Base-by-base conservation (phyloP, 2,329 filamentous ascomycete species). In the Aspergillus hortae region DNA sequence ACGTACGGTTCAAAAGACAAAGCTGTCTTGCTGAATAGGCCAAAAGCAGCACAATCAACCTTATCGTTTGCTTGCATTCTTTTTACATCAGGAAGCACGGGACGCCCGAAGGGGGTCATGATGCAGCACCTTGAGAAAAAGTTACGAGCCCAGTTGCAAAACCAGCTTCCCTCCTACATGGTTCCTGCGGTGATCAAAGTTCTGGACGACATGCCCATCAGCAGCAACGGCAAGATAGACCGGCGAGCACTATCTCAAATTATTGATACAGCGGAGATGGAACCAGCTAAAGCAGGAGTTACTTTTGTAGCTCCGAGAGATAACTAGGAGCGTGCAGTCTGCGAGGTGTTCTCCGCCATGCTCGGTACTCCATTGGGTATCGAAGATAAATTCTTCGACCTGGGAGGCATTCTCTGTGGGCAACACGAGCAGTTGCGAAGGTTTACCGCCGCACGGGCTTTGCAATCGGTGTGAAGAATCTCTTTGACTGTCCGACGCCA, bases 401-500 rank as follows among this genome's bases (percentile, higher is more conserved):
- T 48, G 6, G 50, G 50, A 45, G 50, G 3, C 50, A 52, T 40
- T 52, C 50, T 2, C 17, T 52, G 27, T 44, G 48, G 50, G 50
- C 44, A 1, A 52, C 50, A 5, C 44, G 50, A 35, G 44, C 45
- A 21, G n/a, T 52, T 6, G 46, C 25, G 14, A 19, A 23, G 17
- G 48, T 52, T 27, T 11, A 21, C 9, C 14, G 27, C 14, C 50
- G 50, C n/a, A 11, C 44, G 21, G 23, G 19, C n/a, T 51, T 33
- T 42, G n/a, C 33, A 6, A 17, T 50, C 9, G 35, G 41, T 1
- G 40, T 51, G 23, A n/a, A 43, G 11, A 43, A 51, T 23, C 14
- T 51, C 3, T 30, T 51, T 14, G 43, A 46, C 9, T 32, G 12
- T 4, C 49, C 49, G 19, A 46, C 32, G 7, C 49, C 49, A 11